These are phyloP conservation scores for Chenopodium formosanum DNA, from an alignment of 148 eudicot genomes.

Conservation along the genomic window DNA sequence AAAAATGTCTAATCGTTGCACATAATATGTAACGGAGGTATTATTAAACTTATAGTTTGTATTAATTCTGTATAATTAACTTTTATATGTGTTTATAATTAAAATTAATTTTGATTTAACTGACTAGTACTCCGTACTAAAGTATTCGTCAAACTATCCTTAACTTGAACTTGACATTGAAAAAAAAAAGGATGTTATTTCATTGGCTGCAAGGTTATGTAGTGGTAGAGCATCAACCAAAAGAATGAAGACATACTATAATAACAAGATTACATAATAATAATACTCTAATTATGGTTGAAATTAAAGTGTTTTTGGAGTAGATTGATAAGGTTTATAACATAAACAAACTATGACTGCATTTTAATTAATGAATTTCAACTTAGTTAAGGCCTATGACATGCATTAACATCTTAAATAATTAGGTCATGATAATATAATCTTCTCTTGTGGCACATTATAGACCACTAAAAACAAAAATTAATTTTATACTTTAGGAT, in stretches of 20 bases:
- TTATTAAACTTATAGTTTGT: too few species aligned
- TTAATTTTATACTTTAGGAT: slow-evolving; percentile 8
- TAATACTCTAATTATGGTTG: neutral
- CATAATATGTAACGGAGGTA: too few species aligned
- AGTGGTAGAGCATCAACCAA: slow-evolving; percentile 14
- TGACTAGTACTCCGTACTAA: too few species aligned
- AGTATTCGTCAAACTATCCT: too few species aligned
- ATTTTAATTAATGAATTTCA: neutral
- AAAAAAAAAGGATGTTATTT: neutral
- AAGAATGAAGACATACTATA: neutral
- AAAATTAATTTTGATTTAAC: too few species aligned
- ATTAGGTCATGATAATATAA: slow-evolving; percentile 6
- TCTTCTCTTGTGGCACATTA: neutral
- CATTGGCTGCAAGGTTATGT: slow-evolving; percentile 5
- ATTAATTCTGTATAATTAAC: too few species aligned
- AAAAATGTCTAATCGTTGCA: too few species aligned
- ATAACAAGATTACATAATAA: neutral
- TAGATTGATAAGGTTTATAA: slow-evolving; percentile 20
- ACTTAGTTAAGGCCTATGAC: slow-evolving; percentile 9
- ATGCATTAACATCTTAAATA: slow-evolving; percentile 4
- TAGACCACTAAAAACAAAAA: slow-evolving; percentile 9
- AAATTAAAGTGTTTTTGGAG: neutral
- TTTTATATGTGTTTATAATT: too few species aligned
- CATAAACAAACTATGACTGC: neutral
- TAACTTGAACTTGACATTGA: too few species aligned